Percentiles rank a stretch among this genome's conserved stretches.
Evolutionary conservation across 176 grass and related monocot genomes (phyloP).

Genomic region (Carex myosuroides): DNA sequence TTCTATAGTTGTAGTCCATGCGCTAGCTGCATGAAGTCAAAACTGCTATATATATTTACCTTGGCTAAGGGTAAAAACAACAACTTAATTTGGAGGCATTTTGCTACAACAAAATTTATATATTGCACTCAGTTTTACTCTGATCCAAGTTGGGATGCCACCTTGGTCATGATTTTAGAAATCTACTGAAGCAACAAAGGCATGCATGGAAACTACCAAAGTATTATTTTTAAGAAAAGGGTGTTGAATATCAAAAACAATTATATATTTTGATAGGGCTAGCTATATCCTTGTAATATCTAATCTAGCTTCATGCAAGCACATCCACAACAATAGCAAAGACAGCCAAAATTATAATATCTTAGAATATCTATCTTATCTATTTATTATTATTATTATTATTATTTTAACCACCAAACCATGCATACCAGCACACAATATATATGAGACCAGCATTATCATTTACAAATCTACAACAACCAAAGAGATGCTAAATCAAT

Average conservation of each 20-base stretch:
- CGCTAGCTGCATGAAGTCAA: no score
- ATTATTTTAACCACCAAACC: slow-evolving; percentile 3
- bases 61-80: background rate
- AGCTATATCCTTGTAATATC: background rate
- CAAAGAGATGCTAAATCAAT: slow-evolving; percentile 14
- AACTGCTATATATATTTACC: no score
- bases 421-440: background rate
- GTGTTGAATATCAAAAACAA: background rate
- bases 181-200: background rate
- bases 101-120: background rate
- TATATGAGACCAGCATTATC: background rate
- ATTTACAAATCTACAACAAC: slow-evolving; percentile 16
- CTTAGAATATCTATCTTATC: background rate
- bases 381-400: slow-evolving; percentile 1
- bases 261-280: background rate
- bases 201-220: background rate
- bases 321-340: background rate
- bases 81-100: background rate
- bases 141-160: background rate
- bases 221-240: background rate
- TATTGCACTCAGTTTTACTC: background rate
- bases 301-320: background rate
- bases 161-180: background rate
- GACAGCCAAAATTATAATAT: background rate
- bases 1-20: no score